phyloP scores from a whole-genome alignment of 2,329 filamentous ascomycete species.

The Cercospora zeina region DNA sequence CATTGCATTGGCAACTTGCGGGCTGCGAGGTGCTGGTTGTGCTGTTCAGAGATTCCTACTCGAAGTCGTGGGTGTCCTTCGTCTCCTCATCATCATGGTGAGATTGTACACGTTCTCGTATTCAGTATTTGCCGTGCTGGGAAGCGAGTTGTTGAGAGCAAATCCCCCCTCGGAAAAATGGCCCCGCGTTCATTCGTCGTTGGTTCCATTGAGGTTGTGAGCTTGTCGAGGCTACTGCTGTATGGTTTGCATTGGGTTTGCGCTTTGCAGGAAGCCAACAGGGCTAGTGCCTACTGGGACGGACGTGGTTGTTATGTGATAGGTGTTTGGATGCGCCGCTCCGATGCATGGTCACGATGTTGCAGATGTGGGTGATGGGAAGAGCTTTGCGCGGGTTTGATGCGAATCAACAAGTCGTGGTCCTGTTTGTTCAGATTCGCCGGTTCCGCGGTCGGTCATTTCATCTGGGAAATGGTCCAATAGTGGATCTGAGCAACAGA shows the following conservation, averaged over 20 bases:
- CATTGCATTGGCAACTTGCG: background rate
- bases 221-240: constrained; percentile 3
- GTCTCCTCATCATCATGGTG: background rate
- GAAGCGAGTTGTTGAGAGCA: background rate
- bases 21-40: background rate
- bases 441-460: background rate
- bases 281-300: background rate
- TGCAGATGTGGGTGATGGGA: background rate
- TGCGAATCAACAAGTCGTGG: background rate
- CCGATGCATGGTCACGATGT: background rate
- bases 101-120: background rate
- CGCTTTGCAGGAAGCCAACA: background rate
- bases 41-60: background rate
- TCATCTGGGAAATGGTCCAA: background rate
- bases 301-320: constrained; percentile 1
- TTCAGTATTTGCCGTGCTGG: background rate
- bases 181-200: background rate
- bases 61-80: background rate
- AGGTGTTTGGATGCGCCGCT: background rate
- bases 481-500: background rate
- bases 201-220: constrained; percentile 3
- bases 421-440: background rate
- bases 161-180: background rate
- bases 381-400: background rate
- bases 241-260: constrained; percentile 11